Conservation (phyloP, 805 yeast species). For the Pichia rugopelliculosa region DNA sequence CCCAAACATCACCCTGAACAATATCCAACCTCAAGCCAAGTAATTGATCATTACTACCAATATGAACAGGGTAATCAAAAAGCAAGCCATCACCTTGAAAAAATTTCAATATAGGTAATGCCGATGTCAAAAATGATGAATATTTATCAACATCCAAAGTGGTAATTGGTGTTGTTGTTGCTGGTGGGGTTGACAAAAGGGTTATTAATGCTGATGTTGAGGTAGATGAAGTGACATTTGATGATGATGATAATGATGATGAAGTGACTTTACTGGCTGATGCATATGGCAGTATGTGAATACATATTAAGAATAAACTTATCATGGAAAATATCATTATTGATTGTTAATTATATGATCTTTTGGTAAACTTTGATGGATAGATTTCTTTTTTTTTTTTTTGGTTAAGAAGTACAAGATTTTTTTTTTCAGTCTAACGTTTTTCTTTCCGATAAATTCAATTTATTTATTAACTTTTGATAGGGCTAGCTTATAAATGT, state of each 20-base stretch:
- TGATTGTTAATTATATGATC: not conserved
- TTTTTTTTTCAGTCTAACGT: not conserved
- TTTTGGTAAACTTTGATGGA: too few species aligned
- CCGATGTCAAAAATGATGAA: not conserved
- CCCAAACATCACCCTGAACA: constrained; percentile 24
- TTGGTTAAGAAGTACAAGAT: too few species aligned
- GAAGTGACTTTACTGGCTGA: not conserved
- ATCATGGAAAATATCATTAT: not conserved
- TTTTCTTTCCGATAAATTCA: not conserved
- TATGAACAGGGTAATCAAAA: constrained; percentile 19
- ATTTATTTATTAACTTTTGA: too few species aligned
- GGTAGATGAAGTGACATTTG: too few species aligned
- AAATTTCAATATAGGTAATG: constrained; percentile 7
- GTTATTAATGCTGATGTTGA: too few species aligned
- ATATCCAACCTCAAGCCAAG: constrained; percentile 25
- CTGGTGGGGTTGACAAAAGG: too few species aligned
- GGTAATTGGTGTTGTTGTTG: not conserved
- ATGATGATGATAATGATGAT: not conserved
- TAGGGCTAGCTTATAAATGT: too few species aligned
- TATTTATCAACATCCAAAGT: not conserved
- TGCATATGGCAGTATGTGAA: not conserved
- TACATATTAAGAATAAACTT: not conserved
- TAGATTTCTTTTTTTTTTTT: too few species aligned
- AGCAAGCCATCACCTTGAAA: constrained; percentile 1
- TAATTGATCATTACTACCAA: constrained; percentile 23